Base-by-base conservation (phyloP, 257 asterid genomes). In the Scutellaria minor region DNA sequence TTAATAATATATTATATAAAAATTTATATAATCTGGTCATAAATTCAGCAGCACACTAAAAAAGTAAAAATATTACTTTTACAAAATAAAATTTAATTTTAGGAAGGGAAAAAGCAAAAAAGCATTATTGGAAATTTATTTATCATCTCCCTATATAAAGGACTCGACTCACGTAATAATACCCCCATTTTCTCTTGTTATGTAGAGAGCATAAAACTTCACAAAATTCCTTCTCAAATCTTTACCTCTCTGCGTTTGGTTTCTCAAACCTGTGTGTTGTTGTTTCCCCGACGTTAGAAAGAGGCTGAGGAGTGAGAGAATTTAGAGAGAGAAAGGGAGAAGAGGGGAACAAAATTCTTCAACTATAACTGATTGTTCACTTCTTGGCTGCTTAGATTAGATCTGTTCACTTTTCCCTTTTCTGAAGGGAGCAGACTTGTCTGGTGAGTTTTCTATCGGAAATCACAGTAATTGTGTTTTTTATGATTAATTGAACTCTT, bases 391-490 rank as follows among this genome's bases (percentile, higher is more conserved):
- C 68, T 47, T 37, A 57, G 76, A 55, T 82, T 82, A 82, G 83
- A 82, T 82, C 83, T 82, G 83, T 72, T 76, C 7, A n/a, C 73
- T 72, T 79, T 75, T 57, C 80, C 75, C 56, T 72, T 78, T 73
- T 40, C 81, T 56, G 60, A 47, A 72, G 78, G 78, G 77, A 64
- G 59, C 22, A 59, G 77, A 44, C 71, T 76, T 58, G 46, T 11
- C 82, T 46, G 84, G 84, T 76, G 27, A 13, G 75, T 64, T 45
- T 72, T 63, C 51, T 11, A 37, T 65, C 48, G 2, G 71, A 51
- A 69, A 58, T 53, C 71, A 22, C 65, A 24, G 56, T 37, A 57
- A 58, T 51, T 68, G 62, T 48, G 47, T 59, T 48, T 47, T 22
- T 39, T 22, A 44, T 37, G 46, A 1, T 2, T 27, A 40, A 40